These are phyloP conservation scores for Talaromyces sp. DNA, from an alignment of 2,329 filamentous ascomycete species.

Conservation along the genomic window DNA sequence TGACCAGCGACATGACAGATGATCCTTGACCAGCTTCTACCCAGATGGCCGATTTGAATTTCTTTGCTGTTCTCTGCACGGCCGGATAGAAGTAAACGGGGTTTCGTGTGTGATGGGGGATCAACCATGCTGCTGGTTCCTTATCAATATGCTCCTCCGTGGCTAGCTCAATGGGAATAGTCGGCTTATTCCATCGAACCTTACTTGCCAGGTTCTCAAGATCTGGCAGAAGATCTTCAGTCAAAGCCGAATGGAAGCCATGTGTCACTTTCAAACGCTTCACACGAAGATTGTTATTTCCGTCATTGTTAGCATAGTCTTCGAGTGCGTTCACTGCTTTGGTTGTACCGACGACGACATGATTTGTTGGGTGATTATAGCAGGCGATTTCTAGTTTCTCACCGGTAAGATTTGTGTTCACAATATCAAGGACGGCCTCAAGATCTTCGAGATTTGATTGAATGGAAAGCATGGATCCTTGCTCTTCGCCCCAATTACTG, in stretches of 20 bases:
- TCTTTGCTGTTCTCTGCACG: slow-evolving; percentile 37
- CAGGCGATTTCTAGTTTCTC: slow-evolving; percentile 45
- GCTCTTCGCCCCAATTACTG: slow-evolving; percentile 34
- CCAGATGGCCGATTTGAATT: slow-evolving; percentile 32
- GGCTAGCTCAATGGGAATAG: slow-evolving; percentile 23
- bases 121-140: not conserved
- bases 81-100: slow-evolving; percentile 51
- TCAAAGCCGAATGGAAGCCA: slow-evolving; percentile 49
- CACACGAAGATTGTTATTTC: slow-evolving; percentile 24
- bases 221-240: slow-evolving; percentile 35
- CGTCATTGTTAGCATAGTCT: not conserved
- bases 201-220: slow-evolving; percentile 26
- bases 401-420: slow-evolving; percentile 16
- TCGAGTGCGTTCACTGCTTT: slow-evolving; percentile 17
- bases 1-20: slow-evolving; percentile 26
- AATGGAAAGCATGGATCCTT: slow-evolving; percentile 37
- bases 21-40: slow-evolving; percentile 47
- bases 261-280: slow-evolving; percentile 49
- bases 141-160: slow-evolving; percentile 19
- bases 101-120: slow-evolving; percentile 39
- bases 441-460: slow-evolving; percentile 30
- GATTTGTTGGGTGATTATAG: slow-evolving; percentile 47
- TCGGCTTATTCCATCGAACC: slow-evolving; percentile 9
- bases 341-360: slow-evolving; percentile 43
- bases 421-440: slow-evolving; percentile 23